These are phyloP conservation scores for Aspergillus ochraceus DNA, from an alignment of 2,329 filamentous ascomycete genomes.

Conservation along the genomic window DNA sequence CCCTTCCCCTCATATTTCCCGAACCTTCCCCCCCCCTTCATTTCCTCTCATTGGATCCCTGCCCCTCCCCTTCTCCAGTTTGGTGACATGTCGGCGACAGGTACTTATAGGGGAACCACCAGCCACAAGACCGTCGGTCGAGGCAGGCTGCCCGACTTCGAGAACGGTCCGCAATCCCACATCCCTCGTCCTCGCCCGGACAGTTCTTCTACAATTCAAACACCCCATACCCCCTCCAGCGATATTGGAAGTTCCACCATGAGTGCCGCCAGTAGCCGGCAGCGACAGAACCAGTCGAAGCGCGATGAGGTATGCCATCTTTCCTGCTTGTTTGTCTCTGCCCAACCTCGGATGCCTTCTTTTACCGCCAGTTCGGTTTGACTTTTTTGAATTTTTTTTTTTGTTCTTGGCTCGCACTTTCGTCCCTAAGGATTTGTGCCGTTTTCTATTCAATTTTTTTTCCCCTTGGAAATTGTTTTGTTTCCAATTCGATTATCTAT, in stretches of 20 bases:
- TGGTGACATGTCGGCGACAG: conserved; percentile 55
- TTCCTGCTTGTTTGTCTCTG: not conserved
- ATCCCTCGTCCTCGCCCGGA: conserved; percentile 65
- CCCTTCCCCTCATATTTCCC: not conserved
- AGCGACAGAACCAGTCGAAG: conserved; percentile 93
- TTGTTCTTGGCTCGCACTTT: not conserved
- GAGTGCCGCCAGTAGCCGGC: conserved; percentile 84
- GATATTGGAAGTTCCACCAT: conserved; percentile 66
- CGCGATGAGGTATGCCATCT: conserved; percentile 80
- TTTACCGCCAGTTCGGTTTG: not conserved
- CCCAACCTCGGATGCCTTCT: conserved; percentile 18
- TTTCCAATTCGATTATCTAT: not conserved
- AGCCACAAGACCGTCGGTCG: conserved; percentile 52
- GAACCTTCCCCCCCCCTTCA: not conserved
- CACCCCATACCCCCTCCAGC: conserved; percentile 44
- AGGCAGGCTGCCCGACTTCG: conserved; percentile 54
- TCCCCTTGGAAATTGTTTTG: too few relatives aligned
- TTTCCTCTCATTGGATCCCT: not conserved
- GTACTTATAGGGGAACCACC: conserved; percentile 61
- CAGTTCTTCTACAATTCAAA: conserved; percentile 32
- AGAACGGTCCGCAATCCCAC: conserved; percentile 54
- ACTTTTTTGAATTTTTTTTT: not conserved
- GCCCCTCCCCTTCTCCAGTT: conserved; percentile 1
- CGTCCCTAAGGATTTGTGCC: not conserved
- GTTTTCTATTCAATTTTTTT: not conserved